Percentiles rank a stretch among this genome's conserved stretches.
phyloP scores from a whole-genome alignment of 805 yeast species.

The Kregervanrija delftensis region DNA sequence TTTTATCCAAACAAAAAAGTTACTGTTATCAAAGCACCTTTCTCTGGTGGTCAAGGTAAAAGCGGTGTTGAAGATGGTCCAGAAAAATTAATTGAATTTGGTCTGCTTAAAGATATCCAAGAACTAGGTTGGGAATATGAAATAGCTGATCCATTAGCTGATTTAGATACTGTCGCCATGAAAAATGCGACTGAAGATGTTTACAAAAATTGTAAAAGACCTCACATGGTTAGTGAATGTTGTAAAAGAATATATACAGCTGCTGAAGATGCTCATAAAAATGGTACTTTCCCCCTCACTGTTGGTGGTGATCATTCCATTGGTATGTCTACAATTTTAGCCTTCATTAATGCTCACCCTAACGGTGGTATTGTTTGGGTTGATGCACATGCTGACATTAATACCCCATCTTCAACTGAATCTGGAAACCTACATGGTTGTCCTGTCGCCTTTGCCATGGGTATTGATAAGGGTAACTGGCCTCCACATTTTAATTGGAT shows the following conservation, averaged over 20 bases:
- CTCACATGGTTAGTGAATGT: conserved; percentile 71
- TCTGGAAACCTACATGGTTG: conserved; percentile 96
- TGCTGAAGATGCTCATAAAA: conserved; percentile 43
- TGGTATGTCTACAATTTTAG: conserved; percentile 89
- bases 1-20: conserved; percentile 48
- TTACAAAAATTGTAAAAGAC: conserved; percentile 55
- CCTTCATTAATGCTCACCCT: conserved; percentile 70
- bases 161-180: conserved; percentile 35
- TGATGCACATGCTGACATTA: conserved; percentile 97
- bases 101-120: conserved; percentile 56
- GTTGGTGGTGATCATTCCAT: conserved; percentile 97
- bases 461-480: conserved; percentile 58
- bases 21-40: conserved; percentile 83
- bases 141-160: conserved; percentile 47
- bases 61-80: conserved; percentile 95
- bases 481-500: conserved; percentile 77
- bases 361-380: conserved; percentile 92
- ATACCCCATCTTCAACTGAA: conserved; percentile 75
- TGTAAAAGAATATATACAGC: conserved; percentile 56
- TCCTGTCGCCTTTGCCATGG: conserved; percentile 87
- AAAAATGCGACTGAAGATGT: conserved; percentile 43
- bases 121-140: conserved; percentile 66
- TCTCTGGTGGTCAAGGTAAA: conserved; percentile 93
- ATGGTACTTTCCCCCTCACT: conserved; percentile 63
- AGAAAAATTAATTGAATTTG: conserved; percentile 64